phyloP scores from a whole-genome alignment of 129 eudicot genomes.

The Logfia minima region DNA sequence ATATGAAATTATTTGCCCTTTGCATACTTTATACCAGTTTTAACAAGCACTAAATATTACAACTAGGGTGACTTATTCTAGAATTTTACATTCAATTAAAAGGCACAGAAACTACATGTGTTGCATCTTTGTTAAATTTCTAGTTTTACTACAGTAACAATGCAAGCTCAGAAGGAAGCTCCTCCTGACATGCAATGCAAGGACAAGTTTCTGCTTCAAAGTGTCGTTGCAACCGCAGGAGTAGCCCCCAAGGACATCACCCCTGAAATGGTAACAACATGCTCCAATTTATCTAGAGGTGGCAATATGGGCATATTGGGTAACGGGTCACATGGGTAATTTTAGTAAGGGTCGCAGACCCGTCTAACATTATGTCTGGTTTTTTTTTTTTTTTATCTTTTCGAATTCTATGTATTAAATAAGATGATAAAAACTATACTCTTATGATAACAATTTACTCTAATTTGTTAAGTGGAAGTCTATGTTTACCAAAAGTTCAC shows the following conservation, averaged over 20 bases:
- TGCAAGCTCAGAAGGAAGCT: slow-evolving; percentile 97
- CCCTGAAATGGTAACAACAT: slow-evolving; percentile 66
- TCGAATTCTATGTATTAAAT: too few species aligned
- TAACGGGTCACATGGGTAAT: not conserved
- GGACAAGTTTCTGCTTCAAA: slow-evolving; percentile 93
- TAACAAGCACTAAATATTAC: not conserved
- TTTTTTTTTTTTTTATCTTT: too few species aligned
- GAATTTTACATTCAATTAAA: not conserved
- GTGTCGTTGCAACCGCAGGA: slow-evolving; percentile 60
- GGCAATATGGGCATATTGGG: not conserved
- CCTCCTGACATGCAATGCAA: slow-evolving; percentile 93
- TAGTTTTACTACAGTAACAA: slow-evolving; percentile 58
- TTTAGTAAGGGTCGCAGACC: not conserved
- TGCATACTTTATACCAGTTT: not conserved
- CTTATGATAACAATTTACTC: not conserved
- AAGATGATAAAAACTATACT: too few species aligned
- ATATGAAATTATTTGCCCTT: not conserved
- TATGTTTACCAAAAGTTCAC: not conserved
- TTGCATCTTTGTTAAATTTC: not conserved
- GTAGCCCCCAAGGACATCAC: slow-evolving; percentile 69
- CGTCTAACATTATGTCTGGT: not conserved
- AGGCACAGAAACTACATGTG: not conserved
- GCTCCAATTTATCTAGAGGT: slow-evolving; percentile 10
- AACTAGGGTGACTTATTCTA: not conserved
- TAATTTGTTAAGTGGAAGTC: not conserved